Percentiles rank a stretch among this genome's conserved stretches.
Conservation (phyloP, 768 basidiomycete species). For the Podaxis rugospora region DNA sequence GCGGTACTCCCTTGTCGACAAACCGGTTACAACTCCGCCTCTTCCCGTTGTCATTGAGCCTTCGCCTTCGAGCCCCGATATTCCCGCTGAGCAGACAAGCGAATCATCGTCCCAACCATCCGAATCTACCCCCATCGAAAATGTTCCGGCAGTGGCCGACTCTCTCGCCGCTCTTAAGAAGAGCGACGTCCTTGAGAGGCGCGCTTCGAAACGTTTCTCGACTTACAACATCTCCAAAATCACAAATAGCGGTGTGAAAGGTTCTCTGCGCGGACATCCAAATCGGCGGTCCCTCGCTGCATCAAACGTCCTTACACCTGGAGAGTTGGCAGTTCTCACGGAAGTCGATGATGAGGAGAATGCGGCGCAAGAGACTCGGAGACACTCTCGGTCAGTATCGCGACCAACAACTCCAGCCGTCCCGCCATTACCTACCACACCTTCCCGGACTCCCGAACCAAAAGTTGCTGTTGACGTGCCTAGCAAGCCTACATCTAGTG, state of each 20-base stretch:
- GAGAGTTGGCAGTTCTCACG: conserved; percentile 69
- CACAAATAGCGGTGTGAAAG: conserved; percentile 54
- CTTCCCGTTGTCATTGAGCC: conserved; percentile 49
- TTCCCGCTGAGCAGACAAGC: conserved; percentile 24
- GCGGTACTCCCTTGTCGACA: conserved; percentile 77
- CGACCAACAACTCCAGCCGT: conserved; percentile 33
- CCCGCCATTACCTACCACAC: conserved; percentile 45
- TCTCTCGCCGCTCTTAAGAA: conserved; percentile 87
- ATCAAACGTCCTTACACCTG: conserved; percentile 57
- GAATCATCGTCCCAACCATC: conserved; percentile 29
- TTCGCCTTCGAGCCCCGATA: conserved; percentile 41
- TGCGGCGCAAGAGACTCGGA: conserved; percentile 15
- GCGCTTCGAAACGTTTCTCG: conserved; percentile 95
- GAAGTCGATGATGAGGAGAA: conserved; percentile 66
- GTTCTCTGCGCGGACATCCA: conserved; percentile 43
- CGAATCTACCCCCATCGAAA: conserved; percentile 19
- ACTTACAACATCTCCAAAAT: conserved; percentile 94
- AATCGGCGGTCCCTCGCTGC: conserved; percentile 69
- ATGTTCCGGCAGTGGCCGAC: conserved; percentile 55
- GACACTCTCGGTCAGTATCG: conserved; percentile 25
- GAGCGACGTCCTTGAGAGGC: conserved; percentile 79
- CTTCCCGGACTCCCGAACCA: conserved; percentile 36
- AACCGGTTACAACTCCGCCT: conserved; percentile 43
- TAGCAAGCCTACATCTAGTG: conserved; percentile 11
- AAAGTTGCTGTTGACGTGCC: conserved; percentile 5